These are phyloP conservation scores for Dentipellis fragilis DNA, from an alignment of 768 basidiomycete genomes.

Conservation along the genomic window DNA sequence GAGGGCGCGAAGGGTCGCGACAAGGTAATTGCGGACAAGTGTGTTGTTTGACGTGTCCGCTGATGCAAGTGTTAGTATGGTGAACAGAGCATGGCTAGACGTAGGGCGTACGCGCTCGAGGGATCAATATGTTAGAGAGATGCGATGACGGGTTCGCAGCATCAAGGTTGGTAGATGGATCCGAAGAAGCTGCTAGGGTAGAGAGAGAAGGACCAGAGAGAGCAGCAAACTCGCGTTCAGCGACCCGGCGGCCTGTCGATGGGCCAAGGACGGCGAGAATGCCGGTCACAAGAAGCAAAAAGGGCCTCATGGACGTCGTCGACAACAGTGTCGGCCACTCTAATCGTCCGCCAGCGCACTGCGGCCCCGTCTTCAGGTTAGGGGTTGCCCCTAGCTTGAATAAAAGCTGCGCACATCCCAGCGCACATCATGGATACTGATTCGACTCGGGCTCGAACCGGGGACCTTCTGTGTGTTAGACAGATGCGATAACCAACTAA, in stretches of 20 bases:
- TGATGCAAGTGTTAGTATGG: conserved; percentile 15
- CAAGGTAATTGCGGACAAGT: conserved; percentile 72
- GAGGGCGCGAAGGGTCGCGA: conserved; percentile 55
- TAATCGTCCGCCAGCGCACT: neutral
- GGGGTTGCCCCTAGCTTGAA: neutral
- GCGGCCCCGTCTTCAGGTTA: neutral
- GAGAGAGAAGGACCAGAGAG: conserved; percentile 44
- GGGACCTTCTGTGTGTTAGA: conserved; percentile 39
- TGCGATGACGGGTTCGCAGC: conserved; percentile 56
- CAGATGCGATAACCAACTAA: conserved; percentile 82
- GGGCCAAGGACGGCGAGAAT: conserved; percentile 6
- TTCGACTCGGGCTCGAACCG: conserved; percentile 1
- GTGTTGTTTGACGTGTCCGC: conserved; percentile 74
- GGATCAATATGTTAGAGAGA: conserved; percentile 78
- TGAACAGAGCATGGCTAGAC: conserved; percentile 4
- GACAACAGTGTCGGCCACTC: neutral
- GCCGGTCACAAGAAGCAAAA: neutral
- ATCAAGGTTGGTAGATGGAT: conserved; percentile 63
- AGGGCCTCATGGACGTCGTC: neutral
- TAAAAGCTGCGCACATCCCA: no score
- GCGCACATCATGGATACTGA: no score
- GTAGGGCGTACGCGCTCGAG: conserved; percentile 54
- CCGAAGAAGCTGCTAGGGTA: conserved; percentile 40
- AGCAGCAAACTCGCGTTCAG: conserved; percentile 26
- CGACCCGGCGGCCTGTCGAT: conserved; percentile 23